These are phyloP conservation scores for Cyclocybe cylindracea DNA, from an alignment of 768 basidiomycete species.

Conservation along the genomic window DNA sequence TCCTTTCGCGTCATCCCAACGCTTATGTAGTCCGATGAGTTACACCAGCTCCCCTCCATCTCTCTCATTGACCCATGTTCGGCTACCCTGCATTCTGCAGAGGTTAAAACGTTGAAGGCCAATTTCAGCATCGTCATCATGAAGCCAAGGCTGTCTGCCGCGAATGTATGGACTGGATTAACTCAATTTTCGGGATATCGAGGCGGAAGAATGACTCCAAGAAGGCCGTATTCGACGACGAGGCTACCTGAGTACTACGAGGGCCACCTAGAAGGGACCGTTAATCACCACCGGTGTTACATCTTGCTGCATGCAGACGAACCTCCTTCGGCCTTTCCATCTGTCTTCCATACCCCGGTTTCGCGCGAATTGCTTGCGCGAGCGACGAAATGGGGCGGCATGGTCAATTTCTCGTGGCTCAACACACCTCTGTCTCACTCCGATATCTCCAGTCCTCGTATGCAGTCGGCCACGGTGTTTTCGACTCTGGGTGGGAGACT, in stretches of 20 bases:
- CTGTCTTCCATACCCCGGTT: slow-evolving; percentile 46
- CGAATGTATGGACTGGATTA: too few relatives aligned
- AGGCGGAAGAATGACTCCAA: neutral
- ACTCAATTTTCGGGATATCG: too few relatives aligned
- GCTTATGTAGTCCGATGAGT: too few relatives aligned
- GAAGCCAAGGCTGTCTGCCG: too few relatives aligned
- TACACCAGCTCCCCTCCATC: too few relatives aligned
- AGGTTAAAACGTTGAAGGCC: too few relatives aligned
- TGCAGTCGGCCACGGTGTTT: slow-evolving; percentile 50
- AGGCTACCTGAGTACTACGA: slow-evolving; percentile 17
- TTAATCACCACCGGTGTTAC: slow-evolving; percentile 50
- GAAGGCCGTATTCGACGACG: neutral
- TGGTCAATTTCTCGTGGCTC: slow-evolving; percentile 65
- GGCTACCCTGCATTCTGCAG: too few relatives aligned
- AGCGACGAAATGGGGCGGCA: slow-evolving; percentile 48
- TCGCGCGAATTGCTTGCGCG: slow-evolving; percentile 50
- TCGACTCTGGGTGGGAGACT: slow-evolving; percentile 46
- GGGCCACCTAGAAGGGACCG: slow-evolving; percentile 48
- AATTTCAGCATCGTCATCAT: too few relatives aligned
- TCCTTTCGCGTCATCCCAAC: too few relatives aligned
- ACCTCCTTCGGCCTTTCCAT: slow-evolving; percentile 51
- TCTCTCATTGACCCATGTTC: too few relatives aligned
- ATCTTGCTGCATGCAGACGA: slow-evolving; percentile 54
- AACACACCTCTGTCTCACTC: neutral
- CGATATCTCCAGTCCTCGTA: neutral